phyloP scores from a whole-genome alignment of 257 asterid species.

The Solanum sejunctum region DNA sequence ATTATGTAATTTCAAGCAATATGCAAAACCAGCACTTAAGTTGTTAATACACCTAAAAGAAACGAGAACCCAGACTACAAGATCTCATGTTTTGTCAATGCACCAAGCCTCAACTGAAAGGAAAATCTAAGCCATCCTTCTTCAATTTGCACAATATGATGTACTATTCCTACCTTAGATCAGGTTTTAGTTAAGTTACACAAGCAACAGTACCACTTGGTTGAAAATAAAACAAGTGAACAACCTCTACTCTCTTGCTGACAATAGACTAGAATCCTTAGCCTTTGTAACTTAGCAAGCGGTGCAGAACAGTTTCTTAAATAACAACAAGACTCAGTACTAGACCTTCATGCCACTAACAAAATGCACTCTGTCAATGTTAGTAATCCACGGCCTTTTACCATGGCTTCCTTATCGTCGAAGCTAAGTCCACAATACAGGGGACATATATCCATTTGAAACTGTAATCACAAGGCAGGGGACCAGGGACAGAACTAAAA shows the following conservation, averaged over 20 bases:
- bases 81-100: neutral
- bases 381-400: neutral
- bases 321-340: neutral
- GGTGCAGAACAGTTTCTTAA: neutral
- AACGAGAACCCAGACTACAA: neutral
- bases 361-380: neutral
- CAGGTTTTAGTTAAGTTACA: neutral
- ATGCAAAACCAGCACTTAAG: neutral
- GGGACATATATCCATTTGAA: neutral
- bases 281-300: neutral
- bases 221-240: neutral
- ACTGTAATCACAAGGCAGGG: neutral
- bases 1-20: neutral
- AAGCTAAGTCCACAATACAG: neutral
- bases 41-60: neutral
- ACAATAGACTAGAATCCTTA: neutral
- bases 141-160: neutral
- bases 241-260: neutral
- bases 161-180: neutral
- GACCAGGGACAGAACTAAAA: neutral
- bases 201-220: neutral
- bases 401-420: neutral
- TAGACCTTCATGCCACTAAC: neutral
- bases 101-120: neutral
- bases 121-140: neutral